Percentiles rank a stretch among this genome's conserved stretches.
These are phyloP conservation scores for Lycium ferocissimum DNA, from an alignment of 257 asterid genomes.

Conservation along the genomic window DNA sequence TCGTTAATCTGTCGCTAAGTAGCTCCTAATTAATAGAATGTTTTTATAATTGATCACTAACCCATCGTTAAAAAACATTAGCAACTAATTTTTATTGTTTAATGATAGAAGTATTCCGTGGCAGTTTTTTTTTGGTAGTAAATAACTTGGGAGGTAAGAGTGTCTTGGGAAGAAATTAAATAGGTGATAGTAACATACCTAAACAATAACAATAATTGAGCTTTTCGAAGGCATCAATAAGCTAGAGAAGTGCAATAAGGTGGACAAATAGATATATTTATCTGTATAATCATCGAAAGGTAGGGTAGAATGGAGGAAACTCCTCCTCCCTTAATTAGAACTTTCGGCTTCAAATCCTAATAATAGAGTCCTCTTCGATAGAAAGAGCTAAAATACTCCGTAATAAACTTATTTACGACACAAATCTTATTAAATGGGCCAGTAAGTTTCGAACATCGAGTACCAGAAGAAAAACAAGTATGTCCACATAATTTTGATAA, in stretches of 20 bases:
- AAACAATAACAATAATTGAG: background rate
- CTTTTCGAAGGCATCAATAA: too few relatives aligned
- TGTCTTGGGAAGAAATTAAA: background rate
- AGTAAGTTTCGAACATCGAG: background rate
- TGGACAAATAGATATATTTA: background rate
- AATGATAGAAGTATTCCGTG: too few relatives aligned
- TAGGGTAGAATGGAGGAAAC: background rate
- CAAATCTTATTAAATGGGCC: background rate
- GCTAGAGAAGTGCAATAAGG: background rate
- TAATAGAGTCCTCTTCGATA: background rate
- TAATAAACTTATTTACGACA: background rate
- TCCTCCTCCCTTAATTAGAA: background rate
- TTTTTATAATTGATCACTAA: background rate
- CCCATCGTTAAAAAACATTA: background rate
- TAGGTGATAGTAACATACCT: too few relatives aligned
- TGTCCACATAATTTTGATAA: background rate
- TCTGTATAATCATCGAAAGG: background rate
- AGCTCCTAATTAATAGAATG: background rate
- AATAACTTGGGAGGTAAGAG: background rate
- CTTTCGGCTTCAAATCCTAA: background rate
- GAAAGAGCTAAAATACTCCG: accelerated
- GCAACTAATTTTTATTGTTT: background rate
- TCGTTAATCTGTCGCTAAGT: background rate
- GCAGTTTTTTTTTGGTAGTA: background rate
- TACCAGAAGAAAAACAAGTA: background rate